Base-by-base conservation (phyloP, 139 green algal species). In the Closterium sp. region DNA sequence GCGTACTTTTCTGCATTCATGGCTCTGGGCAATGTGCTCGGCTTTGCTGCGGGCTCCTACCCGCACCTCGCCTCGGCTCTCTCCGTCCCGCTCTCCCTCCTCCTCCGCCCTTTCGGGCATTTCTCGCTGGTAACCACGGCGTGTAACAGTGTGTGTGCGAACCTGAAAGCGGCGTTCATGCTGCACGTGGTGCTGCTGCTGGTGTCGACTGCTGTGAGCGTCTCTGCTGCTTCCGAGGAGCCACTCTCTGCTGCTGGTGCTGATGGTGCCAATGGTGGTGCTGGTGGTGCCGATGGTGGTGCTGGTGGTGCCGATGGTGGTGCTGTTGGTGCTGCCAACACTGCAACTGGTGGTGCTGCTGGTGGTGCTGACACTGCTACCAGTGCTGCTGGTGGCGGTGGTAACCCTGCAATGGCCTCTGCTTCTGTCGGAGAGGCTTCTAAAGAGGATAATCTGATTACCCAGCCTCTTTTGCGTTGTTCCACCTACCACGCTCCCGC, bases 1-100 rank as follows among this genome's bases (percentile, higher is more conserved):
- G 89, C 89, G 1, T 94, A 91, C 84, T 94, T 93, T 35, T 93
- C 89, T 5, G 28, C 34, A 3, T 94, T 90, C n/a, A 94, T 94
- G 89, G 92, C 87, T 28, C 21, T 94, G 25, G 92, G 92, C 32
- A 91, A 93, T 43, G 87, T 94, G 25, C 89, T 94, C 34, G 92
- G 92, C 4, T 94, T 92, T 64, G 34, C 83, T 23, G 85, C 89
- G 32, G 92, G 92, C 12, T 84, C 90, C 33, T 88, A 89, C 33
- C 43, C 33, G 36, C 31, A 90, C 38, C 21, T 93, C 12, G 32
- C 90, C n/a, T 93, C 88, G 9, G 91, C 89, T 33, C 32, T 30
- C 3, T 6, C 6, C 36, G 4, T 55, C 36, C 36, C 6, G 6
- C 6, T 6, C 36, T 6, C 36, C 6, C 36, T 55, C 81, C 7